Base-by-base conservation (phyloP, 768 basidiomycete genomes). In the Crepidotus variabilis region DNA sequence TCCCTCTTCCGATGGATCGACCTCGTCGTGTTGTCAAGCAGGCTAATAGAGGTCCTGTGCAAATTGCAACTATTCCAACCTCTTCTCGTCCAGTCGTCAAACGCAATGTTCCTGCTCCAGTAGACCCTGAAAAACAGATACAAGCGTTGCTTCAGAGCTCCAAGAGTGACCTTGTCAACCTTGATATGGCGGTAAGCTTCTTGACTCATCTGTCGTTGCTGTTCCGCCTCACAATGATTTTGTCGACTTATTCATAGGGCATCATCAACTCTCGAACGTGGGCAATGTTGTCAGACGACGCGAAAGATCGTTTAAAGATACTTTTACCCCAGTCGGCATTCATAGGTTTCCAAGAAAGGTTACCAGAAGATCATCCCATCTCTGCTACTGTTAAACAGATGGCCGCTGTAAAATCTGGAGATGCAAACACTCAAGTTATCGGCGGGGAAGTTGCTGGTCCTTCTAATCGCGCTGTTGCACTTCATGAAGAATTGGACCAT, bases 311-410 rank as follows among this genome's bases (percentile, higher is more conserved):
- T n/a, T 66, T 83, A 14, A 63, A 69, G 43, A 58, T 67, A 6
- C 64, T 82, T 1, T 69, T 84, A 0, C 81, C 82, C 46, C 72
- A 76, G 7, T 80, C 80, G 10, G 75, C 77, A 2, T 79, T 81
- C 57, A 52, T 52, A 23, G 66, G 64, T 18, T 77, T 70, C 55
- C 50, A 64, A 34, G 62, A 70, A 18, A 55, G 58, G 14, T 57
- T 79, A 9, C 74, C 72, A 23, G 51, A 59, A 4, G 67, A 71
- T 51, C 78, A 81, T 60, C 78, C 39, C 78, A 9, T 71, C 72
- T 20, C 23, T 61, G 9, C 4, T 43, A 11, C 18, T 20, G 43
- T 58, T 45, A 54, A 60, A 32, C 51, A 36, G 13, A 60, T 62
- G 58, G 22, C 58, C 54, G 47, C 62, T 24, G 24, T 60, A 18